Base-by-base conservation (phyloP, 2,329 filamentous ascomycete genomes). In the Fusarium agapanthi region DNA sequence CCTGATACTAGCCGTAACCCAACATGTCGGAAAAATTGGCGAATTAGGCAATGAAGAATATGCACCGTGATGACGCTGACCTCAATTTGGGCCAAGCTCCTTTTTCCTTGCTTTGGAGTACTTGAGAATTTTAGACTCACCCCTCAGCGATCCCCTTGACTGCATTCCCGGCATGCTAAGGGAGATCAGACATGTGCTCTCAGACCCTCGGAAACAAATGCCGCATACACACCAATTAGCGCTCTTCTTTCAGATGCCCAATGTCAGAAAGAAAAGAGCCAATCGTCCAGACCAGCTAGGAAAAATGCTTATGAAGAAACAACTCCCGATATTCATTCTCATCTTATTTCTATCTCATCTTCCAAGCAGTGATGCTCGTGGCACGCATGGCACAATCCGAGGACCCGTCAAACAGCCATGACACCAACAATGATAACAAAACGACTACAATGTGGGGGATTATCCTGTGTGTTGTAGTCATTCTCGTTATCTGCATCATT, bases 381-480 rank as follows among this genome's bases (percentile, higher is more conserved):
- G 26, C 40, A 11, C 30, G 5, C 13, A 67, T 67, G 64, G 64
- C 51, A 43, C 22, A 50, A 18, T 45, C 38, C 1, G n/a, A 28
- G 4, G 51, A 60, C 14, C 28, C 61, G 5, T n/a, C 28, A 6
- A 32, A 24, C 12, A 48, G 18, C 5, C 37, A 62, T 18, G 18
- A 53, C 28, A 26, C 55, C 11, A 18, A 40, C 1, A 30, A 66
- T 16, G 61, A 65, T 6, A 32, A 32, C 14, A 65, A 45, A 34
- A 66, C 24, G 4, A 43, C 38, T 3, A 66, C 64, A 3, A 41
- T 45, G 14, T 67, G 64, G 64, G 64, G 61, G 1, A 57, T 59
- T 7, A 28, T 67, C 9, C 50, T 67, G 3, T 51, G 44, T 4
- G 44, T 51, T 1, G 24, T 50, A 5, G 35, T 67, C 4, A 41